Evolutionary conservation across 352 stramenopile species (phyloP), one percentile per base, ranked within the genome.

Genomic region (Globisporangium abappressorium): DNA sequence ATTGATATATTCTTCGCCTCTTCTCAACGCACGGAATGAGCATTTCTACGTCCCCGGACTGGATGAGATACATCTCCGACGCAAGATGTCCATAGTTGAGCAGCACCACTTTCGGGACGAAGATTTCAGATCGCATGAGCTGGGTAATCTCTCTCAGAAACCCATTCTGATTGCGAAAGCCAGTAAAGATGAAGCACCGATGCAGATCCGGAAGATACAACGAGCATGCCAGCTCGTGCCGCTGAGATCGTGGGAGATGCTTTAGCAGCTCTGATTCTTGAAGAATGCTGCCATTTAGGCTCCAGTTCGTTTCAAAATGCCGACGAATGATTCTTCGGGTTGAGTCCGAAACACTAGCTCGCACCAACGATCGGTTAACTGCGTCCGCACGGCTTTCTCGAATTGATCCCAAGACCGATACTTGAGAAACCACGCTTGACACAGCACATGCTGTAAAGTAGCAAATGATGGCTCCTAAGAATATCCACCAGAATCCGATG

Each of bases 1-100:
- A 41, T 5, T 54, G 38, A 24, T 62, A 49, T n/a, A 71, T 70
- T 0, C 47, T 47, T 18, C 2, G 24, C 20, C 51, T 49, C 18
- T 43, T 71, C 57, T 18, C 64, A 24, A 43, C 62, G 43, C 4
- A 75, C 4, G 81, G 71, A 3, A 90, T 64, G 12, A 90, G 61
- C 20, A 85, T 71, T 54, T 92, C 84, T 2, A 79, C 74, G 26
- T 85, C 79, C 1, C 84, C 84, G 30, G 72, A 84, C n/a, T 90
- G 77, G 5, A 89, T 72, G 4, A 92, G 76, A 33, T 86, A 92
- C 33, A 90, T 79, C 34, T 89, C 80, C 8, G 53, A 78, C 0
- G 80, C 82, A 36, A 85, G 58, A 49, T 85, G 80, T 0, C 82
- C 84, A 57, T 82, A 75, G n/a, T 79, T 77, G 11, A 87, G 72